phyloP scores from a whole-genome alignment of 2,329 filamentous ascomycete genomes.

The Dactylellina cionopaga region DNA sequence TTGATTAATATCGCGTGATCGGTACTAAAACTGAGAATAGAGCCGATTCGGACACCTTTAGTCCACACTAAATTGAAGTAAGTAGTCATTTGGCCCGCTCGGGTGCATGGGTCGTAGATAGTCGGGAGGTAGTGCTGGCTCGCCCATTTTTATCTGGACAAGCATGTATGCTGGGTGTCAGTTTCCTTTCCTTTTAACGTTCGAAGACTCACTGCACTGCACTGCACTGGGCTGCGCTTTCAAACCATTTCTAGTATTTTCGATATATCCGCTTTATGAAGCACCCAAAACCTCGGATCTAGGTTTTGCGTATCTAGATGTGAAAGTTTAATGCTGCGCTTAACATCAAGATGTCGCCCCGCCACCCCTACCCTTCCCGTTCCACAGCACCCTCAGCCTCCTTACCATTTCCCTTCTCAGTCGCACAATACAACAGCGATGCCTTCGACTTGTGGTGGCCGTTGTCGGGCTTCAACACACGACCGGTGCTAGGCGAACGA shows the following conservation, averaged over 20 bases:
- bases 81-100: conserved; percentile 6
- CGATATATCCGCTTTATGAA: no score
- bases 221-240: no score
- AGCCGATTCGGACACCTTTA: conserved; percentile 36
- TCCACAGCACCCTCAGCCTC: background rate
- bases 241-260: no score
- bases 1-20: conserved; percentile 31
- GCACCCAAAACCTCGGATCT: no score
- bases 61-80: background rate
- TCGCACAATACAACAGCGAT: conserved; percentile 10
- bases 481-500: conserved; percentile 30
- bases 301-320: background rate
- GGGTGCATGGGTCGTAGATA: conserved; percentile 9
- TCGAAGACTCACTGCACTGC: no score
- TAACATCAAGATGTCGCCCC: conserved; percentile 29
- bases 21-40: conserved; percentile 3
- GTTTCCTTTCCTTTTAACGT: no score
- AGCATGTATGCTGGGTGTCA: no score
- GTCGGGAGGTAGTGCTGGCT: background rate
- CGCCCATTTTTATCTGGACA: background rate
- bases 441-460: conserved; percentile 43
- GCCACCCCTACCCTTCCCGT: conserved; percentile 2
- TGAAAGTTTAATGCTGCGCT: background rate
- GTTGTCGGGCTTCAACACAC: conserved; percentile 36
- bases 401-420: conserved; percentile 5